Evolutionary conservation across 345 rosid genomes (phyloP), one percentile per base, ranked within the genome.

Genomic region (Trapa incisa): DNA sequence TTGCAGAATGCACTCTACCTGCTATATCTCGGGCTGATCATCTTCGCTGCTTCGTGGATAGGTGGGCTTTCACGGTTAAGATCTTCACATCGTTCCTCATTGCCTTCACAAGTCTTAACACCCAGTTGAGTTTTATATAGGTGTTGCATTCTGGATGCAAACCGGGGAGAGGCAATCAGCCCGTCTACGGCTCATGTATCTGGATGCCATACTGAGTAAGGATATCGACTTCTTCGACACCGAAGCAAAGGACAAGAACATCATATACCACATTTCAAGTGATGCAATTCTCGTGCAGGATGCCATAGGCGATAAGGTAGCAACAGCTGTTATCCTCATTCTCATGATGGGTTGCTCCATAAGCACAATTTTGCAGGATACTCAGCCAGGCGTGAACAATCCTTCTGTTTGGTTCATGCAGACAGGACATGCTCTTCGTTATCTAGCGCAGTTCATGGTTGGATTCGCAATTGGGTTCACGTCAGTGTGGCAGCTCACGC

Each of bases 221-320:
- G 89, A 89, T 15, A 87, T 87, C 71, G 76, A 68, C 37, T 92
- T 83, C 69, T 92, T 92, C 6, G 96, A 92, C 74, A 85, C 80
- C 0, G 83, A 86, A 81, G 95, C 87, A 35, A 84, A 81, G 84
- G 95, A 85, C 76, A 79, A 80, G 17, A 86, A 86, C 71, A 68
- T 89, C 48, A 72, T 84, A 45, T 85, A 72, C 71, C 94, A 82
- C 70, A 92, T 92, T 52, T 85, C 91, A 15, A 92, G 91, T 33
- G 98, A 87, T 47, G 94, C 89, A n/a, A 76, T 92, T 70, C 82
- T 89, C 56, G 86, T 92, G 48, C 96, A 92, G 75, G 98, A 92
- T 75, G 96, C 90, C 7, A 87, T 92, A 17, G 92, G 96, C 45
- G 95, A 92, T 74, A 89, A 92, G 87, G 96, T 92, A 78, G 7